These are phyloP conservation scores for Astrocystis sublimbata DNA, from an alignment of 495 filamentous ascomycete species.

Conservation along the genomic window DNA sequence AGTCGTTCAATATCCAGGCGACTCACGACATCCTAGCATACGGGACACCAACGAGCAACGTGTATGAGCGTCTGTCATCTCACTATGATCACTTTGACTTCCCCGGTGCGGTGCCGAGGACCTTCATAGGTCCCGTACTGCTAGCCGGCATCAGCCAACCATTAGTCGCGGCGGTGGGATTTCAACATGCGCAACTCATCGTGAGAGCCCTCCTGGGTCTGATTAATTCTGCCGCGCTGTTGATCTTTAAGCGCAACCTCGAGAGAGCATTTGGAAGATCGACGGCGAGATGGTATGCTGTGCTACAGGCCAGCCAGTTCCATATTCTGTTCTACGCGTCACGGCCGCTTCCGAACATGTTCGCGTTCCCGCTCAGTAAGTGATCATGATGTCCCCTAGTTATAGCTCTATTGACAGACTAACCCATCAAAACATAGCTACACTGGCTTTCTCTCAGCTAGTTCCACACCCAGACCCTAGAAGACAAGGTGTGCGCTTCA, in stretches of 20 bases:
- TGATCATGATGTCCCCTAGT: slow-evolving; percentile 7
- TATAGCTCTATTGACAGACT: slow-evolving; percentile 2
- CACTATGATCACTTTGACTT: slow-evolving; percentile 92
- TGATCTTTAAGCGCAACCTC: slow-evolving; percentile 63
- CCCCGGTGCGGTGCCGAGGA: slow-evolving; percentile 86
- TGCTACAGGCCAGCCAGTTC: slow-evolving; percentile 86
- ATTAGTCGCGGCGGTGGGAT: slow-evolving; percentile 51
- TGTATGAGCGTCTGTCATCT: slow-evolving; percentile 47
- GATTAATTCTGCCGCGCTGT: slow-evolving; percentile 69
- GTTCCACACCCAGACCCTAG: slow-evolving; percentile 53
- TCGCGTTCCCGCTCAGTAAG: slow-evolving; percentile 81
- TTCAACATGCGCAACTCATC: slow-evolving; percentile 49
- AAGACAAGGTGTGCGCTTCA: slow-evolving; percentile 40
- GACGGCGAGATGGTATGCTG: slow-evolving; percentile 76
- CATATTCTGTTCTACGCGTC: slow-evolving; percentile 94
- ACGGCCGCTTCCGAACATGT: slow-evolving; percentile 92
- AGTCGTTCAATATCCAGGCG: slow-evolving; percentile 97
- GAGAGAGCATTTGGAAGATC: slow-evolving; percentile 66
- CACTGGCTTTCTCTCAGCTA: slow-evolving; percentile 67
- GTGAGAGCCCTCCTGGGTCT: slow-evolving; percentile 79
- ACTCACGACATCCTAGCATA: slow-evolving; percentile 85
- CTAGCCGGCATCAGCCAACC: slow-evolving; percentile 71
- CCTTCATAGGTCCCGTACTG: slow-evolving; percentile 76
- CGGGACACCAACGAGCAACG: slow-evolving; percentile 64
- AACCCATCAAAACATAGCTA: slow-evolving; percentile 54